A percentile compares a stretch with the other conserved stretches of the same genome.
phyloP scores from a whole-genome alignment of 2,329 filamentous ascomycete species.

The Orbilia ellipsospora region DNA sequence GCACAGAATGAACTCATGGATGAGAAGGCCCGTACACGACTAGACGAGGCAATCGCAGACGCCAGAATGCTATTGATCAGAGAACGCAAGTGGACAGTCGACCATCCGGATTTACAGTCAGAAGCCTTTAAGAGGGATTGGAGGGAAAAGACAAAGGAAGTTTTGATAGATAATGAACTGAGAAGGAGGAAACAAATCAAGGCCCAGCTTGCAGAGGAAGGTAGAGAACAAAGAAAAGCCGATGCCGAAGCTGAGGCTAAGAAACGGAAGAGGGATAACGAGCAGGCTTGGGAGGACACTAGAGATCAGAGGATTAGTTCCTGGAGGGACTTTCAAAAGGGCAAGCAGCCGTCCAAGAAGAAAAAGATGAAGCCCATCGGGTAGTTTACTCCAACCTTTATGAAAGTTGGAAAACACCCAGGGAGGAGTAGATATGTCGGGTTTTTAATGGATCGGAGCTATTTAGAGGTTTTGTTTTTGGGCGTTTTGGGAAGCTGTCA shows the following conservation, averaged over 20 bases:
- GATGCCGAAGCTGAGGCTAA: conserved; percentile 85
- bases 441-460: neutral
- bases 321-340: conserved; percentile 91
- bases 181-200: conserved; percentile 85
- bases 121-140: conserved; percentile 84
- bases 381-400: conserved; percentile 59
- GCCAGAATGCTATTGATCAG: conserved; percentile 94
- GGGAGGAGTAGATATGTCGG: neutral
- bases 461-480: conserved; percentile 36
- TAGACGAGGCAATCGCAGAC: conserved; percentile 96
- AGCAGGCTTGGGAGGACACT: conserved; percentile 94
- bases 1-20: conserved; percentile 91
- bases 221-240: conserved; percentile 82
- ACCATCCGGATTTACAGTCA: conserved; percentile 86
- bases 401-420: neutral
- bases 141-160: conserved; percentile 88
- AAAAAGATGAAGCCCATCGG: conserved; percentile 69
- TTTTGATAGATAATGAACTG: conserved; percentile 92
- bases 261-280: conserved; percentile 89
- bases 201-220: conserved; percentile 96
- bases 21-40: conserved; percentile 84
- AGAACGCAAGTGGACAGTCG: conserved; percentile 90
- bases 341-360: conserved; percentile 69
- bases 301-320: conserved; percentile 90
- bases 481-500: conserved; percentile 24